Percentiles rank a stretch among this genome's conserved stretches.
phyloP scores from a whole-genome alignment of 1,284 basidiomycete species.

The Cutaneotrichosporon mucoides region DNA sequence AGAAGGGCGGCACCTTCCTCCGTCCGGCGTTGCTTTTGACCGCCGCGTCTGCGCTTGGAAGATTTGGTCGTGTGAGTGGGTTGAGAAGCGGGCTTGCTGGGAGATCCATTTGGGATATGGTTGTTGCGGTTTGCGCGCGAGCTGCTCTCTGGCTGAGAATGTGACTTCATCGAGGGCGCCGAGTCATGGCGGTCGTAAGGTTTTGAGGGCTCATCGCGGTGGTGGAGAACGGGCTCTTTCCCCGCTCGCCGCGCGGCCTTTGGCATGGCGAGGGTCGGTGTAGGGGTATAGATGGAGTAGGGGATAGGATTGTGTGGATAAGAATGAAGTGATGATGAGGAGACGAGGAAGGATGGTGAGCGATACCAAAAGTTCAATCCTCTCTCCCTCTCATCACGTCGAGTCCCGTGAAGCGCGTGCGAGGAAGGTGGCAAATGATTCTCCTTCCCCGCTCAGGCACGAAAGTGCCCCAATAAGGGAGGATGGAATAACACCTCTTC shows the following conservation, averaged over 20 bases:
- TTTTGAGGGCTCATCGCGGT: background rate
- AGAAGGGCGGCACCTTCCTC: too few species aligned
- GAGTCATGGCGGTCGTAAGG: too few species aligned
- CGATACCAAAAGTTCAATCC: background rate
- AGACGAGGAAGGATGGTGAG: background rate
- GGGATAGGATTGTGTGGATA: background rate
- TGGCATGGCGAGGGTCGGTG: constrained; percentile 1
- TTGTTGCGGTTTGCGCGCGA: too few species aligned
- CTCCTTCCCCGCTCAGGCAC: background rate
- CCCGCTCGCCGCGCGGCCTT: constrained; percentile 2
- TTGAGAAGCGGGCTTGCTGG: too few species aligned
- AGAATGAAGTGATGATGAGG: background rate
- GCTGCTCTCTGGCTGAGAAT: too few species aligned
- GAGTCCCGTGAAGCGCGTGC: too few species aligned
- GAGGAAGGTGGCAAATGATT: background rate
- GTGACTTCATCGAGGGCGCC: too few species aligned
- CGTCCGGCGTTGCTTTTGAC: too few species aligned
- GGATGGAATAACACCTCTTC: background rate
- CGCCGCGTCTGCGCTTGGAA: too few species aligned
- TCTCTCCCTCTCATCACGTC: background rate
- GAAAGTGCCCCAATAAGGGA: background rate
- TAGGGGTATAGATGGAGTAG: background rate
- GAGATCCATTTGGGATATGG: too few species aligned
- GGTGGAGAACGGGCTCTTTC: background rate
- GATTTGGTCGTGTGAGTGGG: too few species aligned